Conservation (phyloP, 345 rosid species). For the Toxicodendron radicans region DNA sequence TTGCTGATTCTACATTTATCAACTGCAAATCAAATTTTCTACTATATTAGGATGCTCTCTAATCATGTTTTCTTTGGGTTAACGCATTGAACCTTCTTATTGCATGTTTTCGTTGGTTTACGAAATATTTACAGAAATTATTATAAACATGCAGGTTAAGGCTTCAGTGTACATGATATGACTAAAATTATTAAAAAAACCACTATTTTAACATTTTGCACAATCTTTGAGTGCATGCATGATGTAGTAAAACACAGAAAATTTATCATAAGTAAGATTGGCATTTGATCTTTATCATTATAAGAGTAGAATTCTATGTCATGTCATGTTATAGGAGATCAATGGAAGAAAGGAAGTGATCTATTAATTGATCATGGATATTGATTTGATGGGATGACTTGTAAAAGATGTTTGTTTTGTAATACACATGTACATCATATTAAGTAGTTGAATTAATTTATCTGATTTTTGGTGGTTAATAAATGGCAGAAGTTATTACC, state of each 20-base stretch:
- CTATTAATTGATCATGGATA: too few species aligned
- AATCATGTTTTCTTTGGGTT: background rate
- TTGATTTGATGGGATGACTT: too few species aligned
- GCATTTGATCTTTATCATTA: background rate
- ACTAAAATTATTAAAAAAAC: background rate
- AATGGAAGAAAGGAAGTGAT: too few species aligned
- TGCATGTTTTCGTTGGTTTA: background rate
- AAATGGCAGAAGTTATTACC: slow-evolving; percentile 72
- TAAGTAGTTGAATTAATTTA: background rate
- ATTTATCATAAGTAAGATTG: background rate
- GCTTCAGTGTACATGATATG: background rate
- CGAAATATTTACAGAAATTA: background rate
- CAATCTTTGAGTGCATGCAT: background rate
- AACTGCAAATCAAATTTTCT: background rate
- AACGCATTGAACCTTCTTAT: background rate
- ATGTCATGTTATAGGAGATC: too few species aligned
- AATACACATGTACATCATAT: background rate
- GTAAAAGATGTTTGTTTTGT: background rate
- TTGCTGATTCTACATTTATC: background rate
- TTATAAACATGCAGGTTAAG: background rate
- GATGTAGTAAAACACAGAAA: background rate
- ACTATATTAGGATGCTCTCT: too few species aligned
- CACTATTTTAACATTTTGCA: background rate
- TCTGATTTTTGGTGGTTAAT: background rate
- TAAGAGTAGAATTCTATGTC: too few species aligned